Percentiles rank a stretch among this genome's conserved stretches.
Conservation (phyloP, 257 asterid species). For the Scutellaria barbata region DNA sequence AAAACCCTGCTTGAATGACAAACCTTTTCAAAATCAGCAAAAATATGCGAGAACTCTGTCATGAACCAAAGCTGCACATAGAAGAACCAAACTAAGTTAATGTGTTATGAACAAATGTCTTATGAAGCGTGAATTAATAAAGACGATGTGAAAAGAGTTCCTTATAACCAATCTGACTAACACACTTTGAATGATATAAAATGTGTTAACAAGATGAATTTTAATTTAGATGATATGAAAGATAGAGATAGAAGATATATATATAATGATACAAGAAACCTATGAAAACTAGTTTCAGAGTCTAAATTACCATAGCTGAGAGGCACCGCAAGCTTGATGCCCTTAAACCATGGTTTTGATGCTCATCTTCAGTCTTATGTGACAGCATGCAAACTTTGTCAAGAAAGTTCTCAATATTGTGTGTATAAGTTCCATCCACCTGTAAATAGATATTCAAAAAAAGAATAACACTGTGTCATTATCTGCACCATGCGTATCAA, state of each 20-base stretch:
- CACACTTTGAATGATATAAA: conserved; percentile 1
- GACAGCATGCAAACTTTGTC: conserved; percentile 73
- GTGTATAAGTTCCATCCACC: conserved; percentile 86
- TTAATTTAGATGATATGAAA: background rate
- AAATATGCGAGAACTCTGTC: conserved; percentile 83
- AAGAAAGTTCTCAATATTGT: conserved; percentile 71
- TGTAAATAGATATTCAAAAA: conserved; percentile 36
- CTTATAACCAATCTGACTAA: background rate
- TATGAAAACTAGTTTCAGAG: background rate
- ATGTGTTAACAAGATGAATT: background rate
- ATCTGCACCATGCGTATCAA: background rate
- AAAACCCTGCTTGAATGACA: conserved; percentile 31
- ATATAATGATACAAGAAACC: background rate
- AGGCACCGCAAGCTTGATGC: conserved; percentile 94
- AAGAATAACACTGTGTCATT: conserved; percentile 26
- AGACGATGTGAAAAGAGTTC: background rate
- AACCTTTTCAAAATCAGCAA: conserved; percentile 84
- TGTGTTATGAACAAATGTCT: background rate
- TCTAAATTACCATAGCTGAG: conserved; percentile 81
- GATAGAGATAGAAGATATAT: conserved; percentile 17
- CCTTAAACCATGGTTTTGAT: conserved; percentile 60
- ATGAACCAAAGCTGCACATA: conserved; percentile 88
- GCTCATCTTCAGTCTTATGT: conserved; percentile 61
- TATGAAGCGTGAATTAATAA: background rate
- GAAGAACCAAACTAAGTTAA: conserved; percentile 28